Evolutionary conservation across 1,284 basidiomycete species (phyloP).

Genomic region (Apiotrichum siamense): DNA sequence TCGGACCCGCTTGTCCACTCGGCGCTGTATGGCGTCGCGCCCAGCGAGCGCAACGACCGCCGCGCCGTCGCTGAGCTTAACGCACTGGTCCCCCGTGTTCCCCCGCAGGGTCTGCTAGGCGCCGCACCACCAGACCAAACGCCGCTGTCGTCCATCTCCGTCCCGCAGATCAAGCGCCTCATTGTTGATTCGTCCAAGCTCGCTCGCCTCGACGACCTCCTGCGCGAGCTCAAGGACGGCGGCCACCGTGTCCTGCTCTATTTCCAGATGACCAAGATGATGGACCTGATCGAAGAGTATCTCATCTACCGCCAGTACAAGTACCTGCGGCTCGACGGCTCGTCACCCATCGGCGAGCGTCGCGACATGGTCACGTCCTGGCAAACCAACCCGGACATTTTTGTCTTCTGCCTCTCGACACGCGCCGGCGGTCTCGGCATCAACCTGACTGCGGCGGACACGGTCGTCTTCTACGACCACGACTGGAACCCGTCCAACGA

Average conservation of each 20-base stretch:
- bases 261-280: conserved; percentile 99
- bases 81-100: conserved; percentile 57
- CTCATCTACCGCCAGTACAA: conserved; percentile 97
- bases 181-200: conserved; percentile 97
- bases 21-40: conserved; percentile 79
- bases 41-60: conserved; percentile 60
- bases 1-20: conserved; percentile 60
- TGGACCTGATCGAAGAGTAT: conserved; percentile 99
- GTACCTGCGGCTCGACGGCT: conserved; percentile 91
- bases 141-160: conserved; percentile 78
- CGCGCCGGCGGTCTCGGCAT: conserved; percentile 96
- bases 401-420: conserved; percentile 92
- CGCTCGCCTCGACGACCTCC: conserved; percentile 76
- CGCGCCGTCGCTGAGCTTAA: conserved; percentile 54
- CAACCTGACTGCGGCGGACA: conserved; percentile 96
- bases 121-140: conserved; percentile 67
- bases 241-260: conserved; percentile 95
- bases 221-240: conserved; percentile 86
- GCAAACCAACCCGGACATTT: conserved; percentile 95
- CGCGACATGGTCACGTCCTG: conserved; percentile 99
- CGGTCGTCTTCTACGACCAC: conserved; percentile 94
- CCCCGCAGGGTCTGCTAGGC: conserved; percentile 63
- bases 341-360: conserved; percentile 90
- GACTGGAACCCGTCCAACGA: conserved; percentile 99
- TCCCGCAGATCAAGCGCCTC: conserved; percentile 91